These are phyloP conservation scores for Lepiota venenata DNA, from an alignment of 768 basidiomycete species.

Conservation along the genomic window DNA sequence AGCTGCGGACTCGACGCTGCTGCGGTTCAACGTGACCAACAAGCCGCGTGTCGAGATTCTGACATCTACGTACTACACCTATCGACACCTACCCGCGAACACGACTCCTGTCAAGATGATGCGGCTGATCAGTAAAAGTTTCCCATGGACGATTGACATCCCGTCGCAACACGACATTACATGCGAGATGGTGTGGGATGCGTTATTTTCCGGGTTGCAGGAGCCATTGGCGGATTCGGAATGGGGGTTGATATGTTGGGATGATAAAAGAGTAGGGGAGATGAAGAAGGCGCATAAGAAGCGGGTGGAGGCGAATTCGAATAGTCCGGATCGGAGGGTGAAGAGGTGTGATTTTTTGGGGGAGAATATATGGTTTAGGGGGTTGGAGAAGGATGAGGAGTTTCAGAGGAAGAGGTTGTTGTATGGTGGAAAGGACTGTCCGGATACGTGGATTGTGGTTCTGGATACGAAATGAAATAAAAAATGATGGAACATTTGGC, in stretches of 20 bases:
- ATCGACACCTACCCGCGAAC: slow-evolving; percentile 34
- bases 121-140: slow-evolving; percentile 55
- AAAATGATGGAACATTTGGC: no score
- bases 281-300: slow-evolving; percentile 52
- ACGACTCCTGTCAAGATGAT: slow-evolving; percentile 34
- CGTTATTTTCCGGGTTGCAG: slow-evolving; percentile 46
- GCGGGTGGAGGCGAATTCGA: slow-evolving; percentile 34
- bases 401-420: slow-evolving; percentile 48
- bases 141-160: slow-evolving; percentile 67
- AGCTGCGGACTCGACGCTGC: slow-evolving; percentile 45
- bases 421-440: slow-evolving; percentile 36
- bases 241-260: slow-evolving; percentile 42
- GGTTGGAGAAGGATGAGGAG: slow-evolving; percentile 58
- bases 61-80: slow-evolving; percentile 37
- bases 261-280: slow-evolving; percentile 38
- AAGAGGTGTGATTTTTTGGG: slow-evolving; percentile 68
- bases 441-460: slow-evolving; percentile 57
- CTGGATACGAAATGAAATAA: no score
- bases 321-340: slow-evolving; percentile 32
- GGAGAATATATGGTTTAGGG: slow-evolving; percentile 54
- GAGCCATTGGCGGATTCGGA: slow-evolving; percentile 60
- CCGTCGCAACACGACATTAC: slow-evolving; percentile 35
- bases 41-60: slow-evolving; percentile 39
- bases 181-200: slow-evolving; percentile 54
- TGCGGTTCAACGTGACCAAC: slow-evolving; percentile 48